Percentiles rank a stretch among this genome's conserved stretches.
These are phyloP conservation scores for Metschnikowia lachancei DNA, from an alignment of 805 yeast genomes.

Conservation along the genomic window DNA sequence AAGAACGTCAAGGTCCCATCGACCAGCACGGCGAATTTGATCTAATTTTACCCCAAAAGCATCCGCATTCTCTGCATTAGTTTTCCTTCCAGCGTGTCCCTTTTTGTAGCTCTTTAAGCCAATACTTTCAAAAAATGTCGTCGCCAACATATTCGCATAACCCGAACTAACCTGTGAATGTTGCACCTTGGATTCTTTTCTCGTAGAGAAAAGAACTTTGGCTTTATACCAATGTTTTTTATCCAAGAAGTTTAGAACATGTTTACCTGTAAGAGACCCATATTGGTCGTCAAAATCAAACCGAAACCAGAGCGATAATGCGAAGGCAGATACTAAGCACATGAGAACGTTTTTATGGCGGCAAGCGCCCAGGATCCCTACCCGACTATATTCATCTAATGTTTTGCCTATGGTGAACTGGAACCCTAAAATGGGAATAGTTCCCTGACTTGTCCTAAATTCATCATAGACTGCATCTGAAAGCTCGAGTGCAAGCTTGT, in stretches of 20 bases:
- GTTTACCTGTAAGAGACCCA: not conserved
- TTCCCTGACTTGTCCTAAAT: not conserved
- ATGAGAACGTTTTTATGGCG: not conserved
- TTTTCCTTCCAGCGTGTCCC: not conserved
- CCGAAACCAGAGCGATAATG: constrained; percentile 7
- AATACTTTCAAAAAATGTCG: constrained; percentile 1
- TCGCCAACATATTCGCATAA: not conserved
- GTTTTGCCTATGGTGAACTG: not conserved
- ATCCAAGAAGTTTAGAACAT: constrained; percentile 1
- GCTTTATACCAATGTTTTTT: not conserved
- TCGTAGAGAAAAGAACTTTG: not conserved
- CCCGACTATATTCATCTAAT: not conserved
- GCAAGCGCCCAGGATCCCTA: not conserved
- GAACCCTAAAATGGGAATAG: not conserved
- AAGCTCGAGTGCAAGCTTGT: not conserved
- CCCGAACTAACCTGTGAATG: not conserved
- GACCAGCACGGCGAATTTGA: not conserved
- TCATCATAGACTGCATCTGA: not conserved
- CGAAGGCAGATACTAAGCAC: not conserved
- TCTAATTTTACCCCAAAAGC: not conserved
- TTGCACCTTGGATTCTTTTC: not conserved
- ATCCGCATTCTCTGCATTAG: not conserved
- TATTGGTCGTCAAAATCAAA: constrained; percentile 1
- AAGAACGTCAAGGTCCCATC: not conserved
- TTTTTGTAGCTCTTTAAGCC: not conserved